phyloP scores from a whole-genome alignment of 257 asterid species.

The Solanum corneliomulleri region DNA sequence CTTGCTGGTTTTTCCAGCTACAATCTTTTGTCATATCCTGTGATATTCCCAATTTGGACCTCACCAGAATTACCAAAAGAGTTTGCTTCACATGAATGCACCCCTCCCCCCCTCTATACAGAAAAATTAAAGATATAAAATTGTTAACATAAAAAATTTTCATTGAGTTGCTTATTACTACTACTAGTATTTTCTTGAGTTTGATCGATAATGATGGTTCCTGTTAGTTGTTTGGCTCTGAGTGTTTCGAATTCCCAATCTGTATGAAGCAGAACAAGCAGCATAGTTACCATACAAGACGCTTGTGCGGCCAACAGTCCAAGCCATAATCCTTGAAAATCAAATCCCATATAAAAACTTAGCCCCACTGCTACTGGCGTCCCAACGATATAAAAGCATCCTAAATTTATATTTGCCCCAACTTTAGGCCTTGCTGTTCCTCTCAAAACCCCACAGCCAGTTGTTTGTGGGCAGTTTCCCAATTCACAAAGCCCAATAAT shows the following conservation, averaged over 20 bases:
- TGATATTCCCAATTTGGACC: not conserved
- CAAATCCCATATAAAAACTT: constrained; percentile 42
- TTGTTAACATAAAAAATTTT: constrained; percentile 21
- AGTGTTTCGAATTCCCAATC: constrained; percentile 66
- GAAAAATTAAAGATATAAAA: not conserved
- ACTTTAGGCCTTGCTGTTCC: constrained; percentile 86
- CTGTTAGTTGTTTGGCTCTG: constrained; percentile 50
- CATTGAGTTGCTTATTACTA: not conserved
- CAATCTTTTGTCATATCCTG: not conserved
- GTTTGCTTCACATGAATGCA: not conserved
- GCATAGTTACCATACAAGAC: constrained; percentile 63
- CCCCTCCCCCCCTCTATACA: not conserved
- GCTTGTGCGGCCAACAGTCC: constrained; percentile 77
- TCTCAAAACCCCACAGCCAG: constrained; percentile 77
- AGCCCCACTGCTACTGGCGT: constrained; percentile 67
- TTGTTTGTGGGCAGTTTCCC: constrained; percentile 88
- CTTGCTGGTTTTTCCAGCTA: not conserved
- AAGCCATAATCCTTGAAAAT: constrained; percentile 69
- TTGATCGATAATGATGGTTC: constrained; percentile 6
- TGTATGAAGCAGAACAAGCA: constrained; percentile 39
- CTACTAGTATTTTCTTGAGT: not conserved
- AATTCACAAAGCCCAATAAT: constrained; percentile 78
- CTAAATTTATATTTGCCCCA: constrained; percentile 69
- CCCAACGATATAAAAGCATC: constrained; percentile 68
- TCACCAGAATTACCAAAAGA: not conserved